Conservation (phyloP, 2,329 filamentous ascomycete genomes). For the Bisporella sp. region DNA sequence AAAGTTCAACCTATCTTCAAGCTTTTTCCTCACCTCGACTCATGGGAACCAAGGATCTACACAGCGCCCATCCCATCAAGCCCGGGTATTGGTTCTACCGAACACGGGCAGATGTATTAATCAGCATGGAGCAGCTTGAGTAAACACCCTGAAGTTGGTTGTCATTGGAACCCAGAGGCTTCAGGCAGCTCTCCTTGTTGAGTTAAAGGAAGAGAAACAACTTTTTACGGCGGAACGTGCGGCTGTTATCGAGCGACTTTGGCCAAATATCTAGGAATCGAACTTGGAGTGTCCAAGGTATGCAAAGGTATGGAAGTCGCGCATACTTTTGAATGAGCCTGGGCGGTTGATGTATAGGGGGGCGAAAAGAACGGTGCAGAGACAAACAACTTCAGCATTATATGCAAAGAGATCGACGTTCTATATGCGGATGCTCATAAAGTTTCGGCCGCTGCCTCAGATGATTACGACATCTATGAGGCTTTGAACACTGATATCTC, state of each 20-base stretch:
- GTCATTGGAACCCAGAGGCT: slow-evolving; percentile 29
- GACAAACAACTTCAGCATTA: slow-evolving; percentile 22
- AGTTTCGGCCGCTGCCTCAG: not conserved
- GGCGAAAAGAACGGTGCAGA: slow-evolving; percentile 32
- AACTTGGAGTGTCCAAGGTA: slow-evolving; percentile 21
- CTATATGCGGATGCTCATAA: slow-evolving; percentile 23
- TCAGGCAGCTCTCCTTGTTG: slow-evolving; percentile 31
- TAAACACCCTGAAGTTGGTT: slow-evolving; percentile 26
- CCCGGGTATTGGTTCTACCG: slow-evolving; percentile 28
- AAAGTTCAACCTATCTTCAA: slow-evolving; percentile 22
- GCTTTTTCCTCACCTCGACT: slow-evolving; percentile 27
- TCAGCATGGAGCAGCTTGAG: slow-evolving; percentile 31
- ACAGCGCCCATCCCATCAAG: slow-evolving; percentile 29
- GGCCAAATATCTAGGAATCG: slow-evolving; percentile 26
- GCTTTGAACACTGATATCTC: not conserved
- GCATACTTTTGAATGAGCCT: slow-evolving; percentile 26
- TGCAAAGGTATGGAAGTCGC: slow-evolving; percentile 20
- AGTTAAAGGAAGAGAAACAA: slow-evolving; percentile 13
- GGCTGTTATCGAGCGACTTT: slow-evolving; percentile 14
- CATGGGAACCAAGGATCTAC: slow-evolving; percentile 34
- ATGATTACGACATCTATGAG: too few species aligned
- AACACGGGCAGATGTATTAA: slow-evolving; percentile 32
- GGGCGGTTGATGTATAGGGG: slow-evolving; percentile 29
- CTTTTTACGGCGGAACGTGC: not conserved
- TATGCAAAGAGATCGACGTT: slow-evolving; percentile 27